Base-by-base conservation (phyloP, 208 protist species). In the Trichomonas gallinae region DNA sequence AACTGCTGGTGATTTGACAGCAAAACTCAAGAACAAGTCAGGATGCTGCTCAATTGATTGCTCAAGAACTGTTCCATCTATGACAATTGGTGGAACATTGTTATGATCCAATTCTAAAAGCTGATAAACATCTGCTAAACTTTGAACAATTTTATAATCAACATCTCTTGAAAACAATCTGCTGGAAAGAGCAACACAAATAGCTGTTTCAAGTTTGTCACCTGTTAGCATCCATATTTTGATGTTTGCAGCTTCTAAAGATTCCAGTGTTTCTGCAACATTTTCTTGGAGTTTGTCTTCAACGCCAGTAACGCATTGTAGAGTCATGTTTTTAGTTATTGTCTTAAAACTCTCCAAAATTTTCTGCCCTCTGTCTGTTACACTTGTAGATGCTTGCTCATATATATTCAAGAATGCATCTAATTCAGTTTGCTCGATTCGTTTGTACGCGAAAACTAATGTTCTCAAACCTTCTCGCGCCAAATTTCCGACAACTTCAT, bases 151-250 rank as follows among this genome's bases (percentile, higher is more conserved):
- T 36, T 51, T 48, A 51, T 98, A 82, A 97, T 31, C 31, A 45
- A 40, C 23, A 96, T 97, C 82, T 49, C 87, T 23, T 81, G 96
- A 83, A 42, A 97, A 89, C 17, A 98, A 36, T 63, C 97, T 1
- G 4, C 96, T 88, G 46, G 96, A 97, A 0, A 81, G 26, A 26
- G 97, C 97, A 58, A 98, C 96, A 93, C 97, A 96, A 89, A 97
- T 96, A 42, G 97, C 97, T 26, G 97, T 98, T 96, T 98, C 97
- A 34, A 98, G 97, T 97, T 99, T 99, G 97, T 99, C 99, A 72
- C 99, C 99, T 4, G 99, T 99, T 1, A 99, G 97, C 98, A 99
- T 99, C 99, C 99, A 99, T 11, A 99, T 98, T 63, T 98, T 99
- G 51, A 99, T 98, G 72, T 98, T 99, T n/a, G 99, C 99, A 97